Conservation (phyloP, 495 filamentous ascomycete genomes). For the Pyrenopolyporus hunteri region DNA sequence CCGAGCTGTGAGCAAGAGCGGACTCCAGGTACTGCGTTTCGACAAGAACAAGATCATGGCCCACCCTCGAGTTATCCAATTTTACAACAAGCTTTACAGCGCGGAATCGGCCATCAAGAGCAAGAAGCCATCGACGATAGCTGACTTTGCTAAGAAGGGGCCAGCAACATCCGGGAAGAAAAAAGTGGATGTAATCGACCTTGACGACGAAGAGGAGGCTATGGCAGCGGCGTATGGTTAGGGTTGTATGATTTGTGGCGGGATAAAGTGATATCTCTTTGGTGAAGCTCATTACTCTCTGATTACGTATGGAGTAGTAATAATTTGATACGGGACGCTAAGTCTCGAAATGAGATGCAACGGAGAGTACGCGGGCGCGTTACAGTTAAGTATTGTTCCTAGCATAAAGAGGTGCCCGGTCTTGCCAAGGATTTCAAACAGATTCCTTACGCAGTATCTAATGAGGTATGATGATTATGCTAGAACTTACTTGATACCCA, state of each 20-base stretch:
- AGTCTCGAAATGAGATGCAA: too few species aligned
- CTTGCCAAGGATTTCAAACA: too few species aligned
- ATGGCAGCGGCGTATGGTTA: conserved; percentile 47
- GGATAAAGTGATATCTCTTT: too few species aligned
- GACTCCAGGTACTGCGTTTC: conserved; percentile 88
- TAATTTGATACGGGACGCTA: too few species aligned
- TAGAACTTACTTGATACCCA: too few species aligned
- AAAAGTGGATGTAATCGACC: conserved; percentile 14
- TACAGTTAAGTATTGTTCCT: too few species aligned
- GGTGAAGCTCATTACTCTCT: too few species aligned
- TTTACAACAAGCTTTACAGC: conserved; percentile 80
- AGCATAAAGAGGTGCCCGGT: too few species aligned
- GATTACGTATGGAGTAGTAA: too few species aligned
- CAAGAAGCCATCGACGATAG: conserved; percentile 40
- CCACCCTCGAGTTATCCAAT: conserved; percentile 81
- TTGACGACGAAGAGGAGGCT: conserved; percentile 49
- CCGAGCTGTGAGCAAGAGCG: conserved; percentile 84
- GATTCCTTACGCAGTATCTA: too few species aligned
- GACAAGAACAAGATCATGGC: conserved; percentile 93
- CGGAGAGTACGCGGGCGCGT: too few species aligned
- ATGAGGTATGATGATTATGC: too few species aligned
- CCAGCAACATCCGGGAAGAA: conserved; percentile 17
- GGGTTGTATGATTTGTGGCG: background rate
- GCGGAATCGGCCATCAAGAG: conserved; percentile 51
- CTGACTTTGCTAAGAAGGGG: conserved; percentile 38